phyloP scores from a whole-genome alignment of 2,329 filamentous ascomycete genomes.

The Graphiopsis chlorocephala region DNA sequence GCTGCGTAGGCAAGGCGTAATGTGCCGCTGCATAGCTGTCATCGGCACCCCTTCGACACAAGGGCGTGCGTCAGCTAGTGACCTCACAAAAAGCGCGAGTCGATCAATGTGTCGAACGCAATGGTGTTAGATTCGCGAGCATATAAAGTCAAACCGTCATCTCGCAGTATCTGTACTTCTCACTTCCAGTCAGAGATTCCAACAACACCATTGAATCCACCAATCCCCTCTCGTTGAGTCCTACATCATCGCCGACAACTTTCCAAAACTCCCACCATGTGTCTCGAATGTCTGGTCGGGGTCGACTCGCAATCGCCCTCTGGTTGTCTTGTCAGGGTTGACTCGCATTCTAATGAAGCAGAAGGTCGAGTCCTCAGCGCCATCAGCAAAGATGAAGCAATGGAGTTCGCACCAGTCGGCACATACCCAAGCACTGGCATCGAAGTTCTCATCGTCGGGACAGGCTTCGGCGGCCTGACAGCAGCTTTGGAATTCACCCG shows the following conservation, averaged over 20 bases:
- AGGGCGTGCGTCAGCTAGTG: background rate
- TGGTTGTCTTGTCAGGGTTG: background rate
- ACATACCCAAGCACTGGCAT: slow-evolving; percentile 42
- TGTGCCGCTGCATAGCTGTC: slow-evolving; percentile 7
- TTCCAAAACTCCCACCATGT: background rate
- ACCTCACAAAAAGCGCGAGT: background rate
- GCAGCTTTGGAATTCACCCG: slow-evolving; percentile 26
- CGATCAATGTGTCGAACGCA: background rate
- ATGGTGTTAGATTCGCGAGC: background rate
- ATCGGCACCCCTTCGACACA: background rate
- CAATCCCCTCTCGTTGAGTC: background rate
- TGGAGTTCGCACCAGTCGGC: slow-evolving; percentile 39
- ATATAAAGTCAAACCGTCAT: background rate
- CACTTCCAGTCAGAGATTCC: background rate
- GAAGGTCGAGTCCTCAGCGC: background rate
- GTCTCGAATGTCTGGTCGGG: slow-evolving; percentile 2
- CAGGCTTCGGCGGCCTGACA: slow-evolving; percentile 25
- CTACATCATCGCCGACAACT: background rate
- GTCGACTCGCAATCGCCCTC: background rate
- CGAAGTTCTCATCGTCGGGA: slow-evolving; percentile 26
- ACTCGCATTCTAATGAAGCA: background rate
- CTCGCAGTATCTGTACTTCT: background rate
- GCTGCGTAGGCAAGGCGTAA: slow-evolving; percentile 6
- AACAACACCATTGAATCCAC: background rate
- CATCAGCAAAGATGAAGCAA: slow-evolving; percentile 22